These are phyloP conservation scores for Monilinia laxa DNA, from an alignment of 2,329 filamentous ascomycete genomes.

Conservation along the genomic window DNA sequence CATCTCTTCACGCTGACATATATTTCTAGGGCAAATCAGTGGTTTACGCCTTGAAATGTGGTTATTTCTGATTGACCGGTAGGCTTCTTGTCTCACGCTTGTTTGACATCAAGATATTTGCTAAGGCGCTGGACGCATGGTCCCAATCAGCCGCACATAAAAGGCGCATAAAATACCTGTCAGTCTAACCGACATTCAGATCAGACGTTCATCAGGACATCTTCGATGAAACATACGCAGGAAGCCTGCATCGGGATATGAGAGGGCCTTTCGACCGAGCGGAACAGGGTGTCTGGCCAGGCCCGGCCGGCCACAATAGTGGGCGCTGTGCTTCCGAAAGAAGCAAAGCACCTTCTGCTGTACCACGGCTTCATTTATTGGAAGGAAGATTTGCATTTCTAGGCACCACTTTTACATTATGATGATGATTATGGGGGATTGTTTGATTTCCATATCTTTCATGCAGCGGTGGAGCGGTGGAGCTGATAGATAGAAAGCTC, in stretches of 20 bases:
- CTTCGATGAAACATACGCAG: not conserved
- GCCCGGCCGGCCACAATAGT: not conserved
- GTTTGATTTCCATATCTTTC: not conserved
- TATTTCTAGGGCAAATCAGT: not conserved
- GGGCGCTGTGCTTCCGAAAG: not conserved
- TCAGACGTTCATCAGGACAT: not conserved
- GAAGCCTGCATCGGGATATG: not conserved
- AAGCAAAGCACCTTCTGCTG: not conserved
- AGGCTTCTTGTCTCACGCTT: constrained; percentile 1
- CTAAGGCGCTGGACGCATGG: constrained; percentile 4
- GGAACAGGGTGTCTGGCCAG: not conserved
- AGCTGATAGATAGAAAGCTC: not conserved
- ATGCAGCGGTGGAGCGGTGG: not conserved
- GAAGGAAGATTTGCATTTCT: not conserved
- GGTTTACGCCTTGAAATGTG: constrained; percentile 15
- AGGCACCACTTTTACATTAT: not conserved
- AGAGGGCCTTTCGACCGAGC: not conserved
- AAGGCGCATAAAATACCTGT: not conserved
- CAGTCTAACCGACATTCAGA: constrained; percentile 1
- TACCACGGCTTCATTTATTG: not conserved
- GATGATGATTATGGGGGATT: not conserved
- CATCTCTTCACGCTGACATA: constrained; percentile 11
- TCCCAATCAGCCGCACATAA: constrained; percentile 12
- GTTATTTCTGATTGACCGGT: constrained; percentile 12
- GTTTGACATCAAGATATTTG: constrained; percentile 4